Conservation (phyloP, 1,284 basidiomycete genomes). For the Phaffia rhodozyma region DNA sequence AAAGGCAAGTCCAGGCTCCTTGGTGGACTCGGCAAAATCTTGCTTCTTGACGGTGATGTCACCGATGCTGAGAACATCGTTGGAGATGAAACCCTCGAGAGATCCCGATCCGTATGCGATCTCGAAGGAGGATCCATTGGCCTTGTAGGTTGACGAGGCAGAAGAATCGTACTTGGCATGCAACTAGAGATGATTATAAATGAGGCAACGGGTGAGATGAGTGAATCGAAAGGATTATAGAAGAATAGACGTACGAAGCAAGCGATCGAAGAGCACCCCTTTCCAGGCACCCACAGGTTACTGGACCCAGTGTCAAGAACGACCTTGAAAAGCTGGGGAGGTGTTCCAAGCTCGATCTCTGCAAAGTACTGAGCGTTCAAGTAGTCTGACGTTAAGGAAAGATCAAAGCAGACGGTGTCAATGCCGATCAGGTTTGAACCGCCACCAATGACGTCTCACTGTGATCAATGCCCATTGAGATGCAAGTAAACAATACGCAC, state of each 20-base stretch:
- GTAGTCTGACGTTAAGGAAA: constrained; percentile 1
- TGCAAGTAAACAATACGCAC: background rate
- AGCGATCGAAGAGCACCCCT: constrained; percentile 82
- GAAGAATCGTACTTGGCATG: constrained; percentile 84
- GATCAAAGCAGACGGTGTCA: background rate
- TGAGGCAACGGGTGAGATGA: background rate
- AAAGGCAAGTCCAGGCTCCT: constrained; percentile 94
- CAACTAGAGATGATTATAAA: constrained; percentile 34
- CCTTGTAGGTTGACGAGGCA: constrained; percentile 76
- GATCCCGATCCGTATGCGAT: constrained; percentile 96
- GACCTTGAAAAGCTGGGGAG: constrained; percentile 42
- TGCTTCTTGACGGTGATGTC: constrained; percentile 66
- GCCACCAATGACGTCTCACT: background rate
- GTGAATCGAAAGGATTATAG: background rate
- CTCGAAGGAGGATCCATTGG: constrained; percentile 80
- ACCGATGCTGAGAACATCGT: constrained; percentile 70
- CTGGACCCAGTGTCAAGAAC: constrained; percentile 49
- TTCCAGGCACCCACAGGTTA: constrained; percentile 76
- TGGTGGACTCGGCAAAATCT: constrained; percentile 92
- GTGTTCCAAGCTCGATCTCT: constrained; percentile 24
- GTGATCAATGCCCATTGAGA: background rate
- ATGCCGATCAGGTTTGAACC: background rate
- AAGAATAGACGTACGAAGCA: constrained; percentile 54
- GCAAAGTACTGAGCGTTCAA: constrained; percentile 19
- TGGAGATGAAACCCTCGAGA: constrained; percentile 91